Conservation (phyloP, 1,139 yeast genomes). For the Candida frijolesensis region DNA sequence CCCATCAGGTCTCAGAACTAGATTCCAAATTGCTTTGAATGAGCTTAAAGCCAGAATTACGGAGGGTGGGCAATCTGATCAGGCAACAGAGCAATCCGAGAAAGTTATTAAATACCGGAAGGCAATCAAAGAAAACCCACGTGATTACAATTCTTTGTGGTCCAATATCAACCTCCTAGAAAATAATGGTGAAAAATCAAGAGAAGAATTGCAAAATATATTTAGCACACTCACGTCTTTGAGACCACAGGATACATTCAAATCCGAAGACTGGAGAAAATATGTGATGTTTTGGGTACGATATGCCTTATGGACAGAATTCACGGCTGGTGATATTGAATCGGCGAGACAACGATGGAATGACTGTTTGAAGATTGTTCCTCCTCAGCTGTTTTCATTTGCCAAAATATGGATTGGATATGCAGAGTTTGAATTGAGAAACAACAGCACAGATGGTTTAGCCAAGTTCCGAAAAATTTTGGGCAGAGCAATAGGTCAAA, state of each 20-base stretch:
- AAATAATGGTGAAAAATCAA: constrained; percentile 17
- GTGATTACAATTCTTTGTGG: constrained; percentile 85
- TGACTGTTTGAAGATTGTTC: constrained; percentile 50
- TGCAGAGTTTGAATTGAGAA: constrained; percentile 77
- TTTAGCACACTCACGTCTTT: constrained; percentile 50
- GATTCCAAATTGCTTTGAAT: constrained; percentile 50
- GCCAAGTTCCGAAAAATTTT: constrained; percentile 64
- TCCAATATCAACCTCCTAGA: constrained; percentile 54
- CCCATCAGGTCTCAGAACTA: constrained; percentile 39
- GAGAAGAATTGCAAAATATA: constrained; percentile 11
- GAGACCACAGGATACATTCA: constrained; percentile 31
- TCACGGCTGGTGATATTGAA: constrained; percentile 42
- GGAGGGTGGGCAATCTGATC: not conserved
- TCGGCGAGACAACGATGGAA: constrained; percentile 56
- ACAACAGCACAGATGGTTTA: constrained; percentile 35
- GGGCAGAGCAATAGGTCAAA: constrained; percentile 70
- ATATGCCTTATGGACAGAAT: constrained; percentile 67
- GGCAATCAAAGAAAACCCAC: constrained; percentile 47
- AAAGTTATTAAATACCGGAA: constrained; percentile 5
- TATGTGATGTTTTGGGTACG: constrained; percentile 73
- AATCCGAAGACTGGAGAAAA: constrained; percentile 63
- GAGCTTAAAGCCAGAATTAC: constrained; percentile 47
- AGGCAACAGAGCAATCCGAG: not conserved
- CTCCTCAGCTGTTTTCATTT: constrained; percentile 63
- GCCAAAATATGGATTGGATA: constrained; percentile 73